Evolutionary conservation across 208 protist genomes (phyloP).

Genomic region (Trypanosoma rangeli): DNA sequence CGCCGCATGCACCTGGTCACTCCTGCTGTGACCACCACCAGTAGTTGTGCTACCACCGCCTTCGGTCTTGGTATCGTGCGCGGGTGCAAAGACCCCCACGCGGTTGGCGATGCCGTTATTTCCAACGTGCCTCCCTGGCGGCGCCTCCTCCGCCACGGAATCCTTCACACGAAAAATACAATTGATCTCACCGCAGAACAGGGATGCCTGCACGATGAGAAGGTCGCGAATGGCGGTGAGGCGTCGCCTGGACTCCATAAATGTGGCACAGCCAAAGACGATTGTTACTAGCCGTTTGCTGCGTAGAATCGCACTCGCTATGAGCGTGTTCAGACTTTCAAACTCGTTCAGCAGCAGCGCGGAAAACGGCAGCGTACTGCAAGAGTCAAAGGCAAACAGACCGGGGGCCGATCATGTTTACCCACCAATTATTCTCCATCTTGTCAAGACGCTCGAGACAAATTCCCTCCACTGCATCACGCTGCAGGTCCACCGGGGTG

Average conservation of each 20-base stretch:
- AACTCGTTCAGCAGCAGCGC: conserved; percentile 26
- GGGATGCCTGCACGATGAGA: conserved; percentile 28
- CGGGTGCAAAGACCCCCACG: no score
- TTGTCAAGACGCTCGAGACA: conserved; percentile 17
- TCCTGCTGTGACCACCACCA: no score
- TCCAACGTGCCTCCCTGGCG: background rate
- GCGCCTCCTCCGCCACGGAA: conserved; percentile 1
- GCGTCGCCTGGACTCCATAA: conserved; percentile 1
- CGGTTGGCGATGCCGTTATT: background rate
- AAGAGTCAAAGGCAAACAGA: conserved; percentile 44
- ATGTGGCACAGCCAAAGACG: conserved; percentile 24
- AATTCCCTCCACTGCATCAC: conserved; percentile 27
- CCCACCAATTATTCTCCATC: conserved; percentile 9
- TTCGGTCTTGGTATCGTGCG: no score
- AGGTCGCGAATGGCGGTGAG: conserved; percentile 22
- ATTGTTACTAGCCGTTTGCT: conserved; percentile 52
- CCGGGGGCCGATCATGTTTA: conserved; percentile 38
- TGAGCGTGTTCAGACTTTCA: conserved; percentile 7
- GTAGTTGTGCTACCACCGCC: no score
- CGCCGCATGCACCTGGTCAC: background rate
- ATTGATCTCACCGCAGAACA: conserved; percentile 49
- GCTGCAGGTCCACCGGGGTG: conserved; percentile 22
- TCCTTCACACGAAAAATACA: conserved; percentile 41
- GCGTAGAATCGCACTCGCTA: conserved; percentile 41
- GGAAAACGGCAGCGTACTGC: conserved; percentile 48